phyloP scores from a whole-genome alignment of 106 monocot genomes.

The Dendrobium chrysotoxum region DNA sequence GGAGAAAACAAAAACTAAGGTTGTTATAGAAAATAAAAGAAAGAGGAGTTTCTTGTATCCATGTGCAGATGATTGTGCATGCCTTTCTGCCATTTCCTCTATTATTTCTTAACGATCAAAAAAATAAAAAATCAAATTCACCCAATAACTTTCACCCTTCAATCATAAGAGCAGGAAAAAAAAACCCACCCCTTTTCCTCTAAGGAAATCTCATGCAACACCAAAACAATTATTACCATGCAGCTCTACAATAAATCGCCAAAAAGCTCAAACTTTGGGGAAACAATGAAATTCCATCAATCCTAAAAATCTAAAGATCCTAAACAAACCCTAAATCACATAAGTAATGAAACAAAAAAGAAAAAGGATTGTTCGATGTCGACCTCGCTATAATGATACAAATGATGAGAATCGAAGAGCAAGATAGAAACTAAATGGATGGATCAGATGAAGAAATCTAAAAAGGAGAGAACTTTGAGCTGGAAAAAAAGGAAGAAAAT shows the following conservation, averaged over 20 bases:
- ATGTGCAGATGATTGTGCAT: slow-evolving; percentile 4
- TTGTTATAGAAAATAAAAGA: slow-evolving; percentile 21
- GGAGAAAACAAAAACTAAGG: slow-evolving; percentile 23
- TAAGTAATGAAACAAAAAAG: neutral
- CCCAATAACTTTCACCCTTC: neutral
- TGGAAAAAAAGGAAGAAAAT: neutral
- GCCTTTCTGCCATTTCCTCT: slow-evolving; percentile 13
- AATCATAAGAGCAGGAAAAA: neutral
- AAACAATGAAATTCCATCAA: neutral
- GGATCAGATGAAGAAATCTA: neutral
- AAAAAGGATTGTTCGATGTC: neutral
- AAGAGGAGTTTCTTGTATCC: slow-evolving; percentile 21
- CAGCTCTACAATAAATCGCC: neutral
- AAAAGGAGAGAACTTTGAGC: neutral
- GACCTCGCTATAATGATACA: neutral
- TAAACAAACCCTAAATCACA: neutral
- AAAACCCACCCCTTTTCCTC: too few relatives aligned
- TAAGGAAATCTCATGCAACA: neutral
- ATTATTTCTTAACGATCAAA: neutral
- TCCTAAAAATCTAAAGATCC: too few relatives aligned
- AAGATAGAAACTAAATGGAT: neutral
- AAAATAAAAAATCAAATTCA: neutral
- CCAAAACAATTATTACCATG: neutral
- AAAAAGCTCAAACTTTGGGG: neutral
- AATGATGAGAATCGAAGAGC: neutral